Evolutionary conservation across 768 basidiomycete species (phyloP).

Genomic region (Boletus tomentosulus): DNA sequence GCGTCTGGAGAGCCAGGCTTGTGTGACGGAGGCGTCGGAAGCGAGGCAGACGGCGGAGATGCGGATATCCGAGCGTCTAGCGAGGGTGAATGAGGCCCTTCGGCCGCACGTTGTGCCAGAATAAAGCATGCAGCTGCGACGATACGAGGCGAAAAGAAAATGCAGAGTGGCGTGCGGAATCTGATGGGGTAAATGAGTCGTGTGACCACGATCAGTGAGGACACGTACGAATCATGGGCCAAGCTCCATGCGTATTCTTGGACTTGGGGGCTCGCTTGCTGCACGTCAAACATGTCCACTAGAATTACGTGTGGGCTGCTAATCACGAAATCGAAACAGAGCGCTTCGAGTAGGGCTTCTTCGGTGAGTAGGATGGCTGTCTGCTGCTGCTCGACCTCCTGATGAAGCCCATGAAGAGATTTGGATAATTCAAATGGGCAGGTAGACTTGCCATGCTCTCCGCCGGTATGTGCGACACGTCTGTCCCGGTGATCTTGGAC

Average conservation of each 20-base stretch:
- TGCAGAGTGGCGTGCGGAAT: constrained; percentile 74
- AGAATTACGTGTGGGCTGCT: constrained; percentile 73
- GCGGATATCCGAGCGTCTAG: constrained; percentile 71
- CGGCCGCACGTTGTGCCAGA: constrained; percentile 65
- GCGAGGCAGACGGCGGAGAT: constrained; percentile 66
- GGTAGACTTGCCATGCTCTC: constrained; percentile 57
- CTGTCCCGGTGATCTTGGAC: constrained; percentile 58
- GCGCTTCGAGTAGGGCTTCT: constrained; percentile 73
- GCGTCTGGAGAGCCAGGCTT: constrained; percentile 70
- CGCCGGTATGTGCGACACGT: constrained; percentile 51
- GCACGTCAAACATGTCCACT: constrained; percentile 64
- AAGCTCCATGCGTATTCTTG: constrained; percentile 84
- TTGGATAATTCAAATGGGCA: background rate
- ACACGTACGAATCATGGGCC: constrained; percentile 78
- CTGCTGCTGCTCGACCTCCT: constrained; percentile 78
- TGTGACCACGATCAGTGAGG: background rate
- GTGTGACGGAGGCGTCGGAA: constrained; percentile 78
- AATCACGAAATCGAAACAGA: constrained; percentile 83
- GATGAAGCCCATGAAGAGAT: constrained; percentile 2
- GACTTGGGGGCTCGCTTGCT: constrained; percentile 43
- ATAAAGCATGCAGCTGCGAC: constrained; percentile 77
- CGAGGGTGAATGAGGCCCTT: constrained; percentile 71
- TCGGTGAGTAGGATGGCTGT: constrained; percentile 67
- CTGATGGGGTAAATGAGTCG: constrained; percentile 34
- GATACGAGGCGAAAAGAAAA: constrained; percentile 64